Conservation (phyloP, 2,329 filamentous ascomycete species). For the Penicillium polonicum region DNA sequence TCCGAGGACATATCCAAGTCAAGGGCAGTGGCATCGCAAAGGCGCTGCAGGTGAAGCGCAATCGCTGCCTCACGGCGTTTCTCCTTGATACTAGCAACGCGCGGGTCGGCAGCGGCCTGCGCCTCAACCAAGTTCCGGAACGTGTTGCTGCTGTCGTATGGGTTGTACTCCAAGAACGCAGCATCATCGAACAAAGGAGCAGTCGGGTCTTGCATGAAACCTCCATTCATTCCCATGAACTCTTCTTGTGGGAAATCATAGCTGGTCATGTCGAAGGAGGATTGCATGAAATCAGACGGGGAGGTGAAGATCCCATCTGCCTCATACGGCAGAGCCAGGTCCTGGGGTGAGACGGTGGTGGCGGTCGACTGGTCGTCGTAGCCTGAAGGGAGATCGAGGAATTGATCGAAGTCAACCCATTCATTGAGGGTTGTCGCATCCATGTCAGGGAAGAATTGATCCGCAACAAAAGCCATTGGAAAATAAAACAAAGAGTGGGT, state of each 20-base stretch:
- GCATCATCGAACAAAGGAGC: constrained; percentile 20
- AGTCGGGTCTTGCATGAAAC: constrained; percentile 13
- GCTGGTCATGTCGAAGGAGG: constrained; percentile 26
- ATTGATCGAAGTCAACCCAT: constrained; percentile 37
- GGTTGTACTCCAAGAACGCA: constrained; percentile 15
- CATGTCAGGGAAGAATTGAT: constrained; percentile 28
- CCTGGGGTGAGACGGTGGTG: constrained; percentile 31
- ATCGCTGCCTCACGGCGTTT: constrained; percentile 45
- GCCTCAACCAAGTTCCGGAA: constrained; percentile 38
- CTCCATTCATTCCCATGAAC: constrained; percentile 19
- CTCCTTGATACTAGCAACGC: constrained; percentile 38
- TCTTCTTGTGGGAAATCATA: constrained; percentile 23
- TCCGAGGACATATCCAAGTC: constrained; percentile 30
- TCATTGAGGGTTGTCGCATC: constrained; percentile 26
- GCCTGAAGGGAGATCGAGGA: constrained; percentile 31
- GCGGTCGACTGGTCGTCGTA: constrained; percentile 33
- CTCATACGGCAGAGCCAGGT: constrained; percentile 29
- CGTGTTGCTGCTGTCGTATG: constrained; percentile 16
- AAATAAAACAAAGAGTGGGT: constrained; percentile 6
- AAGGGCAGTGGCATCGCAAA: constrained; percentile 32
- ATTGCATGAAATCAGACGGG: constrained; percentile 19
- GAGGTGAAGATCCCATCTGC: constrained; percentile 26
- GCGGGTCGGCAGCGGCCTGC: constrained; percentile 38
- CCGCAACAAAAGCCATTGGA: constrained; percentile 28
- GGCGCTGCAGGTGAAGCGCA: constrained; percentile 41